Evolutionary conservation across 176 grass and related monocot genomes (phyloP), one percentile per base, ranked within the genome.

Genomic region (Triticum timopheevii): DNA sequence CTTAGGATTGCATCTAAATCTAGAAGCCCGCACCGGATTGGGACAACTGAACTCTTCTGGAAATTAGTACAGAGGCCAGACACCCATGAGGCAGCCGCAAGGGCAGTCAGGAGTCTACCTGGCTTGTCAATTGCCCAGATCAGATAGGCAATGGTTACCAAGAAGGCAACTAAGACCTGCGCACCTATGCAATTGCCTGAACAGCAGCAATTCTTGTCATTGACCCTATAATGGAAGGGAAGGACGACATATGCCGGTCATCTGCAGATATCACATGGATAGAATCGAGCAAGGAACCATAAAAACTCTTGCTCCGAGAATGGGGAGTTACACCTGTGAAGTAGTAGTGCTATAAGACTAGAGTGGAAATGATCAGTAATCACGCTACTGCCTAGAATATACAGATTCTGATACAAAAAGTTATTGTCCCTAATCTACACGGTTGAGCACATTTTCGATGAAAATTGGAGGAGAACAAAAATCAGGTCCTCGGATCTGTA

Each of bases 341-440:
- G 31, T 67, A 44, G 31, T 67, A 52, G 5, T 42, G 31, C 31
- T 31, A 74, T 24, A 74, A 17, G 76, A 75, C 22, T 70, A 28
- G 25, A 35, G 77, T 71, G 69, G 59, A 78, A 47, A 31, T 65
- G 45, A 78, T 88, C 69, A 76, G 30, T 39, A 65, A 77, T 81
- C 42, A 63, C 16, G 28, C 72, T 38, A 76, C 6, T 25, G 34
- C 85, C 90, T 85, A 91, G 77, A 84, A 91, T 91, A 84, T 88
- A 87, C 89, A 91, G 13, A 24, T 84, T 81, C 20, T 54, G 33
- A 28, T 80, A 90, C 85, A 89, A 78, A 83, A 86, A 77, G 50
- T 90, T 87, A 87, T 89, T 84, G 74, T 28, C 50, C 69, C 84
- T 89, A 87, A 66, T 35, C 84, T 87, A 69, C 52, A 58, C 15